A percentile compares a stretch with the other conserved stretches of the same genome.
phyloP scores from a whole-genome alignment of 345 rosid genomes.

The Dipteronia dyeriana region DNA sequence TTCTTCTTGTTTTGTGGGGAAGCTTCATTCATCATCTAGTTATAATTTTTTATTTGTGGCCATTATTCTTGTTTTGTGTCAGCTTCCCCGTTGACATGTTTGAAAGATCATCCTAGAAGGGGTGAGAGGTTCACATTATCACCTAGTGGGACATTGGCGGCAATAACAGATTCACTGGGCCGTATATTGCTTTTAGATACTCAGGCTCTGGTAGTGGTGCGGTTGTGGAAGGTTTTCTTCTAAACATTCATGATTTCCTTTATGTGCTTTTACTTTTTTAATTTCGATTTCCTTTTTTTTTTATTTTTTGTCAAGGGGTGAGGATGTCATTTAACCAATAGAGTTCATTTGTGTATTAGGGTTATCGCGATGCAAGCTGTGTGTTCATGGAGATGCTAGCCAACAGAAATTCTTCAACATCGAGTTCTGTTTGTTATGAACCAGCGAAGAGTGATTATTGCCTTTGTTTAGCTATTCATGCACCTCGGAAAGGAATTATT shows the following conservation, averaged over 20 bases:
- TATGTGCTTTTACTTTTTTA: neutral
- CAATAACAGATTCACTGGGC: constrained; percentile 97
- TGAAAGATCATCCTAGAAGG: constrained; percentile 93
- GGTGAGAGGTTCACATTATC: constrained; percentile 88
- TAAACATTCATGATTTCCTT: neutral
- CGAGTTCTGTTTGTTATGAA: constrained; percentile 49
- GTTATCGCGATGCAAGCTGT: constrained; percentile 95
- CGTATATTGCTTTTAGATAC: constrained; percentile 93
- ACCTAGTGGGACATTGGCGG: constrained; percentile 97
- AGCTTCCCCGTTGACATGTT: constrained; percentile 95
- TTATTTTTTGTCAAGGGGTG: neutral
- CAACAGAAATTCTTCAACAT: constrained; percentile 48
- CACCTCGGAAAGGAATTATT: constrained; percentile 90
- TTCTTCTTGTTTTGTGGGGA: too few relatives aligned
- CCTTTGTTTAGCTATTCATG: constrained; percentile 94
- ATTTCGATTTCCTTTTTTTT: neutral
- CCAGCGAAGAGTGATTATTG: constrained; percentile 81
- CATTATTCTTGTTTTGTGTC: constrained; percentile 30
- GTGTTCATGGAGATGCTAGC: constrained; percentile 91
- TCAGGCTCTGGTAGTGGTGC: constrained; percentile 92
- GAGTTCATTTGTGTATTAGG: constrained; percentile 42
- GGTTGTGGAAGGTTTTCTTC: constrained; percentile 85
- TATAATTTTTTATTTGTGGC: neutral
- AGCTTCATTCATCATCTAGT: neutral
- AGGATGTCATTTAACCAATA: neutral